phyloP scores from a whole-genome alignment of 202 grass and related monocot species.

The Digitaria exilis region DNA sequence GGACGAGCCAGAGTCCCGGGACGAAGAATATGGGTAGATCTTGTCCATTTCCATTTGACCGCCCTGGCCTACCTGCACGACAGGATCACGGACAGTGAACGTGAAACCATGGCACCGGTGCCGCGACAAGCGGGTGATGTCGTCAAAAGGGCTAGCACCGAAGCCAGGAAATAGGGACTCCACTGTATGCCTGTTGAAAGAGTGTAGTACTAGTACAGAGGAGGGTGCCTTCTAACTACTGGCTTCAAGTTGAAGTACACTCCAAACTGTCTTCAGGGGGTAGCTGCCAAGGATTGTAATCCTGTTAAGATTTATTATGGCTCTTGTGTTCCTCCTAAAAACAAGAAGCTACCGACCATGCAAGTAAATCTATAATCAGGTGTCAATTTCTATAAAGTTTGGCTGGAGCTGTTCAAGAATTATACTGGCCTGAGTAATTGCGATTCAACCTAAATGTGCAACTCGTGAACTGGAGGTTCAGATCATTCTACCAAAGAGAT shows the following conservation, averaged over 20 bases:
- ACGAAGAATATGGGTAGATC: neutral
- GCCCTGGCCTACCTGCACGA: neutral
- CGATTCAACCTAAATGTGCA: slow-evolving; percentile 32
- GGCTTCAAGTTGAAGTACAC: neutral
- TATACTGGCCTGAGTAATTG: slow-evolving; percentile 7
- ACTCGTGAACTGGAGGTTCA: neutral
- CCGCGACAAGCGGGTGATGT: neutral
- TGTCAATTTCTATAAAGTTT: neutral
- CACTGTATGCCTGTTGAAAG: too few relatives aligned
- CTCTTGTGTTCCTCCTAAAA: neutral
- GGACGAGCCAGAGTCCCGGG: neutral
- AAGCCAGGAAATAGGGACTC: neutral
- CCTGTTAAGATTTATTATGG: neutral
- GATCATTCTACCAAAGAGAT: slow-evolving; percentile 87
- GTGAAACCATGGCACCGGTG: neutral
- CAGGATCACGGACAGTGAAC: slow-evolving; percentile 11
- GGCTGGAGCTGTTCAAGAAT: slow-evolving; percentile 12
- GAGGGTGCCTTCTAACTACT: neutral
- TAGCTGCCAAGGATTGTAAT: neutral
- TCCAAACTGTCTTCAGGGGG: neutral
- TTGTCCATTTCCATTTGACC: neutral
- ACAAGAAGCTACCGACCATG: neutral
- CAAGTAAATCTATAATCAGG: slow-evolving; percentile 1
- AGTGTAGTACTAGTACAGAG: too few relatives aligned
- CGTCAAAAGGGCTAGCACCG: slow-evolving; percentile 4